phyloP scores from a whole-genome alignment of 768 basidiomycete genomes.

The Phanerochaete carnosa region DNA sequence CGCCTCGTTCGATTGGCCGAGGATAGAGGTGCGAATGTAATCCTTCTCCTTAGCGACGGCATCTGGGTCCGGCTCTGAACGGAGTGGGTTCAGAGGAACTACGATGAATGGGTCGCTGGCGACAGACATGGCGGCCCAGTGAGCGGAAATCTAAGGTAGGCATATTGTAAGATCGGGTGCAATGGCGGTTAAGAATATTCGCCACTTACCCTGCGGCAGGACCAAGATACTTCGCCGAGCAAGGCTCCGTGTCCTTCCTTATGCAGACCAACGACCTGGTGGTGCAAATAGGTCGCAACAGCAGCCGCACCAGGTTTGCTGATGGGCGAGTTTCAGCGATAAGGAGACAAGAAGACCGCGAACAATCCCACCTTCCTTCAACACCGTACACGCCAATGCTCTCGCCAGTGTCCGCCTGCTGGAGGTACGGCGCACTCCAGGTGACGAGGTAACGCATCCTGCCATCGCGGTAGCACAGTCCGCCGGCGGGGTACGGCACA shows the following conservation, averaged over 20 bases:
- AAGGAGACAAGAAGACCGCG: neutral
- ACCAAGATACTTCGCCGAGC: constrained; percentile 36
- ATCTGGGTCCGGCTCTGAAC: constrained; percentile 24
- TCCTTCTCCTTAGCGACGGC: constrained; percentile 24
- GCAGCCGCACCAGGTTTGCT: constrained; percentile 48
- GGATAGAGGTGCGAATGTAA: constrained; percentile 32
- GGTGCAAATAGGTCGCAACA: constrained; percentile 33
- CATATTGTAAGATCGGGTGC: neutral
- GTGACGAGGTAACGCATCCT: constrained; percentile 35
- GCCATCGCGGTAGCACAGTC: constrained; percentile 37
- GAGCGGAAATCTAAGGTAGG: constrained; percentile 22
- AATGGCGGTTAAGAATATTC: neutral
- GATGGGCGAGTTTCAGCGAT: neutral
- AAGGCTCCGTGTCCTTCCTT: constrained; percentile 35
- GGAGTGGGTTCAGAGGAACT: constrained; percentile 37
- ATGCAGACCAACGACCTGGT: constrained; percentile 39
- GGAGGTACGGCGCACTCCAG: constrained; percentile 34
- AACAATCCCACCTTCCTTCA: constrained; percentile 39
- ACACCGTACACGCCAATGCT: constrained; percentile 44
- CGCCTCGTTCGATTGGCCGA: constrained; percentile 28
- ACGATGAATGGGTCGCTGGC: constrained; percentile 32
- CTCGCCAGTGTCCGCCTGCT: constrained; percentile 24
- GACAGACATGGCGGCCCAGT: constrained; percentile 39
- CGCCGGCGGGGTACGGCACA: constrained; percentile 41
- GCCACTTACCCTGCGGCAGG: constrained; percentile 30